Percentiles rank a stretch among this genome's conserved stretches.
Conservation (phyloP, 2,329 filamentous ascomycete species). For the Bipolaris sorokiniana region DNA sequence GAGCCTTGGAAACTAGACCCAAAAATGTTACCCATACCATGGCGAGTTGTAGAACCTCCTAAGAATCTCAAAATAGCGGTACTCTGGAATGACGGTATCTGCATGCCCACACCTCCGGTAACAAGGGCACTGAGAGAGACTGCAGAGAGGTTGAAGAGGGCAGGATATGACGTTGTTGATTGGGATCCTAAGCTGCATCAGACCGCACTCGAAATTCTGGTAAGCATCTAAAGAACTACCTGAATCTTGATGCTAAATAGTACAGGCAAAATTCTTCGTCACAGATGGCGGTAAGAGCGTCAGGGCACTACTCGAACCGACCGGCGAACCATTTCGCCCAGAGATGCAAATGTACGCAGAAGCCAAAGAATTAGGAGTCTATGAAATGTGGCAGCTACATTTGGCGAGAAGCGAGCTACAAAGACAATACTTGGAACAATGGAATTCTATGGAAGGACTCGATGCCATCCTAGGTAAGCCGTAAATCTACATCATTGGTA, state of each 20-base stretch:
- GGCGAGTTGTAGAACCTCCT: constrained; percentile 53
- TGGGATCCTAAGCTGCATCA: constrained; percentile 62
- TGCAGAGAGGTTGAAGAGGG: constrained; percentile 57
- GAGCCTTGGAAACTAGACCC: constrained; percentile 62
- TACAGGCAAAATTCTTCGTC: constrained; percentile 53
- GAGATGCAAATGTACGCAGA: constrained; percentile 56
- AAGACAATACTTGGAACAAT: constrained; percentile 54
- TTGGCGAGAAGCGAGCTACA: constrained; percentile 53
- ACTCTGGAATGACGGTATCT: constrained; percentile 59
- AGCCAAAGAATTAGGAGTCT: constrained; percentile 52
- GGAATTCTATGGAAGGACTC: constrained; percentile 50
- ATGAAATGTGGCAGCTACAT: constrained; percentile 59
- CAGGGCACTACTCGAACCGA: constrained; percentile 48
- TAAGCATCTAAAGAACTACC: constrained; percentile 26
- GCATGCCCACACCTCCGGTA: constrained; percentile 60
- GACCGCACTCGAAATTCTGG: constrained; percentile 58
- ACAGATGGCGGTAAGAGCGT: constrained; percentile 60
- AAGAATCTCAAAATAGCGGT: constrained; percentile 65
- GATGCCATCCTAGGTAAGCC: constrained; percentile 53
- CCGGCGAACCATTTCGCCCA: constrained; percentile 55
- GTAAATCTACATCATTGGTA: not conserved
- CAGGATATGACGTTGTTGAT: constrained; percentile 63
- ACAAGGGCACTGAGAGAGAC: constrained; percentile 62
- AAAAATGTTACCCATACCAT: constrained; percentile 60
- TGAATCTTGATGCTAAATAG: constrained; percentile 2